Evolutionary conservation across 2,329 filamentous ascomycete species (phyloP).

Genomic region (Paraphoma chrysanthemicola): DNA sequence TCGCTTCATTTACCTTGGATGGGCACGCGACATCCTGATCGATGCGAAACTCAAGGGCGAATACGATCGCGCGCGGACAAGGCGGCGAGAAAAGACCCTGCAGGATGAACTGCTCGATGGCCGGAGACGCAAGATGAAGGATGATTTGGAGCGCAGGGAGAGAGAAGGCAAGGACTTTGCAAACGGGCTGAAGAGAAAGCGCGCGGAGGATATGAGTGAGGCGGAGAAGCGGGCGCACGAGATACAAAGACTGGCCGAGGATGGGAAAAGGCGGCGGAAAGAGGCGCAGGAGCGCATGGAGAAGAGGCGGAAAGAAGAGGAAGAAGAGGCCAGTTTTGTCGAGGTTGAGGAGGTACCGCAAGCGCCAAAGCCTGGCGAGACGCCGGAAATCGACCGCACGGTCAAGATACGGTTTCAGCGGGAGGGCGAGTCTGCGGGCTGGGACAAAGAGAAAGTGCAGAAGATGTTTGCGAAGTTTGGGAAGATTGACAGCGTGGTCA

Average conservation of each 20-base stretch:
- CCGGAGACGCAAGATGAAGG: slow-evolving; percentile 76
- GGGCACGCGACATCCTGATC: slow-evolving; percentile 83
- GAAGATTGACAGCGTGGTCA: slow-evolving; percentile 61
- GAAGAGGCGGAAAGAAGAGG: slow-evolving; percentile 59
- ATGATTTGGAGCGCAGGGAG: slow-evolving; percentile 84
- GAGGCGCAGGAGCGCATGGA: slow-evolving; percentile 62
- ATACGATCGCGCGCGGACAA: slow-evolving; percentile 80
- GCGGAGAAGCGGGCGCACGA: slow-evolving; percentile 67
- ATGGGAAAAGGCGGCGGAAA: slow-evolving; percentile 61
- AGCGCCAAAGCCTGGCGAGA: slow-evolving; percentile 38
- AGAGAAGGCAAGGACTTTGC: slow-evolving; percentile 50
- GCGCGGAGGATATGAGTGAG: slow-evolving; percentile 52
- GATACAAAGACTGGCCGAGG: slow-evolving; percentile 54
- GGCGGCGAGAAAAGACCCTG: slow-evolving; percentile 71
- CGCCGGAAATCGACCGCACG: slow-evolving; percentile 62
- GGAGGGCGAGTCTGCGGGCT: slow-evolving; percentile 51
- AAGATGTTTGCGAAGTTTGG: slow-evolving; percentile 62
- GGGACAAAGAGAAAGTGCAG: slow-evolving; percentile 57
- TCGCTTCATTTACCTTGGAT: slow-evolving; percentile 84
- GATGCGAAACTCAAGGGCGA: slow-evolving; percentile 73
- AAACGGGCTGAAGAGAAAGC: slow-evolving; percentile 49
- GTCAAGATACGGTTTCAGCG: slow-evolving; percentile 64
- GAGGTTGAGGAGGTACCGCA: slow-evolving; percentile 36
- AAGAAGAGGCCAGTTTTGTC: slow-evolving; percentile 49
- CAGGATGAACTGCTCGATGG: slow-evolving; percentile 77